A percentile compares a stretch with the other conserved stretches of the same genome.
Conservation (phyloP, 2,329 filamentous ascomycete species). For the Fusarium keratoplasticum region DNA sequence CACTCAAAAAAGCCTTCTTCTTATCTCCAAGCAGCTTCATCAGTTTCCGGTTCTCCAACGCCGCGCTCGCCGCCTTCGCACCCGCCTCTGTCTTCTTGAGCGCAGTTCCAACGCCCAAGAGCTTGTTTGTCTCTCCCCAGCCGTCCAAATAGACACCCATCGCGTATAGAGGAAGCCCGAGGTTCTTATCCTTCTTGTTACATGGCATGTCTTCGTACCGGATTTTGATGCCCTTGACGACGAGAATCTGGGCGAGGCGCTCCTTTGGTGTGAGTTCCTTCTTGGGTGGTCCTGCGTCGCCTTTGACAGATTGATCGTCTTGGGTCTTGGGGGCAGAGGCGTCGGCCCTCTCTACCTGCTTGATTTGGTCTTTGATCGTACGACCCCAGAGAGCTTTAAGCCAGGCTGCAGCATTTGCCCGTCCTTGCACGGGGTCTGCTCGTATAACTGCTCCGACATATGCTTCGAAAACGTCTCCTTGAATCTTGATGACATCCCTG, state of each 20-base stretch:
- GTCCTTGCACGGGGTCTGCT: conserved; percentile 72
- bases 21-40: conserved; percentile 62
- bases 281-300: not conserved
- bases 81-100: conserved; percentile 77
- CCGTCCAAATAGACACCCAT: conserved; percentile 75
- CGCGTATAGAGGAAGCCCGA: conserved; percentile 67
- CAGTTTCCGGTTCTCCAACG: conserved; percentile 74
- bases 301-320: not conserved
- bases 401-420: conserved; percentile 74
- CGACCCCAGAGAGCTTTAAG: conserved; percentile 79
- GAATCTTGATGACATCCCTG: conserved; percentile 75
- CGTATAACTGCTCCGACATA: conserved; percentile 85
- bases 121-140: conserved; percentile 72
- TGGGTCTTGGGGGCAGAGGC: not conserved
- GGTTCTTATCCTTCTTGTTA: conserved; percentile 65
- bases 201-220: conserved; percentile 68
- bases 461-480: conserved; percentile 90
- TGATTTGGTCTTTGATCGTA: conserved; percentile 68
- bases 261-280: conserved; percentile 45
- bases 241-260: conserved; percentile 54
- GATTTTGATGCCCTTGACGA: conserved; percentile 68
- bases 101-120: conserved; percentile 72
- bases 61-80: conserved; percentile 71
- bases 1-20: conserved; percentile 58
- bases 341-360: conserved; percentile 51